phyloP scores from a whole-genome alignment of 1,139 yeast species.

The Candida freyschussii region DNA sequence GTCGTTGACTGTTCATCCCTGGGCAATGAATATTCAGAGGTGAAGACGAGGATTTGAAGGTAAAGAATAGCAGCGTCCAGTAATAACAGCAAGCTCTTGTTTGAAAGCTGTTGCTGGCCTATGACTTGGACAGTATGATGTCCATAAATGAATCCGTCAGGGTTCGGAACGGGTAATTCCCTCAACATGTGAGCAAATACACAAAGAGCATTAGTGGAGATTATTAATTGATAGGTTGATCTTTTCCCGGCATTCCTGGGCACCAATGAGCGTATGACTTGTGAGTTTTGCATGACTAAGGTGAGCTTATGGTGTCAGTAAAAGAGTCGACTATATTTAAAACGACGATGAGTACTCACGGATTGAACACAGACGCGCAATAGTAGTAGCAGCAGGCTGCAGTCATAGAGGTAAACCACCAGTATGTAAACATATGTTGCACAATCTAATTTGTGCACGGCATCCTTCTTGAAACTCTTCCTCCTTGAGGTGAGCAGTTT shows the following conservation, averaged over 20 bases:
- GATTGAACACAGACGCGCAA: slow-evolving; percentile 13
- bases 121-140: slow-evolving; percentile 23
- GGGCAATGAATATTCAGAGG: slow-evolving; percentile 11
- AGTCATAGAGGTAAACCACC: slow-evolving; percentile 22
- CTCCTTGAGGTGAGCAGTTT: slow-evolving; percentile 16
- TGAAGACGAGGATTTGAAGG: slow-evolving; percentile 16
- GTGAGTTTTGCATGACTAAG: slow-evolving; percentile 7
- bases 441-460: slow-evolving; percentile 9
- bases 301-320: slow-evolving; percentile 10
- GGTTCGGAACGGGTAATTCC: slow-evolving; percentile 20
- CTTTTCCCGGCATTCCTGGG: slow-evolving; percentile 12
- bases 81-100: slow-evolving; percentile 12
- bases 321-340: too few relatives aligned
- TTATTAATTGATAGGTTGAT: slow-evolving; percentile 12
- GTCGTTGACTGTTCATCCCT: slow-evolving; percentile 5
- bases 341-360: slow-evolving; percentile 8
- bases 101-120: slow-evolving; percentile 19
- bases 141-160: slow-evolving; percentile 23
- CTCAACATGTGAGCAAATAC: slow-evolving; percentile 12
- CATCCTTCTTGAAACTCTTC: slow-evolving; percentile 12
- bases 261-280: slow-evolving; percentile 9
- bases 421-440: slow-evolving; percentile 11
- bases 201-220: slow-evolving; percentile 9
- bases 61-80: slow-evolving; percentile 17
- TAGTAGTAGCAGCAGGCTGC: slow-evolving; percentile 21